These are phyloP conservation scores for Melanomma pulvis-pyrius DNA, from an alignment of 495 filamentous ascomycete species.

Conservation along the genomic window DNA sequence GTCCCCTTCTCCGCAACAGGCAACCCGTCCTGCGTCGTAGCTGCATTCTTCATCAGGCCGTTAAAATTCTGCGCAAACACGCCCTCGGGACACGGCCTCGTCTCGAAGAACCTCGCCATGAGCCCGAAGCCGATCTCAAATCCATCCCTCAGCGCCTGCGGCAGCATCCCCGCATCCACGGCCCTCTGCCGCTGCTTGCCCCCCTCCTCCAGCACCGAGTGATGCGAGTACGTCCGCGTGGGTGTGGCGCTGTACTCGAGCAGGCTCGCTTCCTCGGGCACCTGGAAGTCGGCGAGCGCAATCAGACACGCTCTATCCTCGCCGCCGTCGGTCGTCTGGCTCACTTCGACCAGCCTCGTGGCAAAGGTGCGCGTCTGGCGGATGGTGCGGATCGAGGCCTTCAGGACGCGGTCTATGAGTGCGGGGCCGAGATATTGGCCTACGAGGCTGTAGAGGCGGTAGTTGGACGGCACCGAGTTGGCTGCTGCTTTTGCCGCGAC, in stretches of 20 bases:
- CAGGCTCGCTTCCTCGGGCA: constrained; percentile 11
- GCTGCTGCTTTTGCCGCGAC: constrained; percentile 22
- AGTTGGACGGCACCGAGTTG: constrained; percentile 8
- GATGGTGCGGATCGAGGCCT: constrained; percentile 10
- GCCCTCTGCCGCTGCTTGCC: neutral
- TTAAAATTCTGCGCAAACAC: constrained; percentile 27
- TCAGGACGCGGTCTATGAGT: constrained; percentile 27
- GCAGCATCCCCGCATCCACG: constrained; percentile 15
- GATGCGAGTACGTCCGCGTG: constrained; percentile 8
- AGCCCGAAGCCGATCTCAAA: constrained; percentile 10
- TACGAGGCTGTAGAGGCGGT: constrained; percentile 32
- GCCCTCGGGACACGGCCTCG: constrained; percentile 25
- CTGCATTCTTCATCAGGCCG: constrained; percentile 23
- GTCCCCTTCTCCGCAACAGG: constrained; percentile 18
- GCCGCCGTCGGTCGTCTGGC: constrained; percentile 20
- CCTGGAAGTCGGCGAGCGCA: constrained; percentile 35
- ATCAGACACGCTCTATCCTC: constrained; percentile 15
- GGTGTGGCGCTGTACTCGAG: constrained; percentile 31
- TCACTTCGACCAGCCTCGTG: constrained; percentile 32
- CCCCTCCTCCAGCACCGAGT: neutral
- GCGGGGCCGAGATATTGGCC: constrained; percentile 37
- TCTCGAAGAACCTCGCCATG: constrained; percentile 11
- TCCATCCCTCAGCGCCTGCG: constrained; percentile 5
- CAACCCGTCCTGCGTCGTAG: constrained; percentile 34
- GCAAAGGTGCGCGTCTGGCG: constrained; percentile 37